These are phyloP conservation scores for Venturia effusa DNA, from an alignment of 2,329 filamentous ascomycete species.

Conservation along the genomic window DNA sequence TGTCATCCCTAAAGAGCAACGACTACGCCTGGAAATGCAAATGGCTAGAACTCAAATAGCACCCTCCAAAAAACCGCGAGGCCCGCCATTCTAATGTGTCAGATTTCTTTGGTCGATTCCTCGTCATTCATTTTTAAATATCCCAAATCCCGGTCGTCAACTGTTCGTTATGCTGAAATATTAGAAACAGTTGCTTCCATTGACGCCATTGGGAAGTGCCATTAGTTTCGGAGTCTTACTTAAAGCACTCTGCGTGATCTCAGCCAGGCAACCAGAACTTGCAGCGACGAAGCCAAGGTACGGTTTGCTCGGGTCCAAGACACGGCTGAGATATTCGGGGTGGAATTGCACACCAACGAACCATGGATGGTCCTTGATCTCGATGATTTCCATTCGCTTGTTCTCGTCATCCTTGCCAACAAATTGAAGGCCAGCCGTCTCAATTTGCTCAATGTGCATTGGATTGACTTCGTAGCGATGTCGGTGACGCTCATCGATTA, in stretches of 20 bases:
- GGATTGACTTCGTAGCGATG: slow-evolving; percentile 91
- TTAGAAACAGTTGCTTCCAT: slow-evolving; percentile 4
- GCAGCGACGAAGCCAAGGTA: slow-evolving; percentile 82
- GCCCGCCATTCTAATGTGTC: neutral
- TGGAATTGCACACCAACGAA: slow-evolving; percentile 84
- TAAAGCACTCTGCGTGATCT: slow-evolving; percentile 22
- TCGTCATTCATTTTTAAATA: neutral
- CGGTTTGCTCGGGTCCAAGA: slow-evolving; percentile 61
- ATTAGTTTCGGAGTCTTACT: neutral
- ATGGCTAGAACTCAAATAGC: neutral
- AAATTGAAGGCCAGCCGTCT: slow-evolving; percentile 60
- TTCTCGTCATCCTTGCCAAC: slow-evolving; percentile 71
- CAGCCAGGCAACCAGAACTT: slow-evolving; percentile 53
- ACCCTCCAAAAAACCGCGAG: neutral
- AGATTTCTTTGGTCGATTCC: neutral
- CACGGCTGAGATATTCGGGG: slow-evolving; percentile 72
- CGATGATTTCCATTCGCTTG: slow-evolving; percentile 72
- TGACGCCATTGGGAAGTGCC: slow-evolving; percentile 6
- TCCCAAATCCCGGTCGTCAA: neutral
- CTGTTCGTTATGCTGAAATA: slow-evolving; percentile 14
- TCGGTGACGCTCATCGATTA: slow-evolving; percentile 61
- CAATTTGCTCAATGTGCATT: slow-evolving; percentile 56
- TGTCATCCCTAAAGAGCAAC: neutral
- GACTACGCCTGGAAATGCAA: neutral
- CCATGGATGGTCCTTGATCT: slow-evolving; percentile 73